Base-by-base conservation (phyloP, 345 rosid genomes). In the Murraya koenigii region DNA sequence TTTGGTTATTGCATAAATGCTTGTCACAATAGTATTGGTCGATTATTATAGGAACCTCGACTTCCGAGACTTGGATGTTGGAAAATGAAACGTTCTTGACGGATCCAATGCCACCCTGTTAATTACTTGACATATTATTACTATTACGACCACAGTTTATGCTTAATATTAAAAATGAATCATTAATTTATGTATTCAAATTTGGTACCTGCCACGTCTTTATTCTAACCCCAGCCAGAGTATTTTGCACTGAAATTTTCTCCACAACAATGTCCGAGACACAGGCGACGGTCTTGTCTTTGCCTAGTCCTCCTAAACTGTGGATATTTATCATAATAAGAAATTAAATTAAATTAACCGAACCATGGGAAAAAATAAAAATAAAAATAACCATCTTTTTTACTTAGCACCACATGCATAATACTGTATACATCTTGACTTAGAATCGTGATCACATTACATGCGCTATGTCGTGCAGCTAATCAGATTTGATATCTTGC, bases 11-110 rank as follows among this genome's bases (percentile, higher is more conserved):
- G 87, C 98, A 95, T 25, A 35, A 6, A 15, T 85, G 71, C 80
- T 95, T 93, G 84, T 93, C 97, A 13, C 98, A 95, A 65, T 95
- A 93, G 82, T 84, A 95, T 61, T 95, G 98, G 80, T 95, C 97
- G 2, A 95, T 95, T 72, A 89, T 85, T 67, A 95, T 82, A 0
- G 97, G 98, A 58, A 87, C 85, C 77, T 91, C 85, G 15, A 95
- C 97, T 32, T 91, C 84, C 1, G 80, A 70, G 35, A 95, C 95
- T 81, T 91, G 88, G 61, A 95, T 92, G 74, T 80, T 84, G 32
- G 97, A 85, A 80, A 95, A 95, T 11, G 97, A 74, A 35, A 95
- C 85, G 70, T 95, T 95, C 83, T 89, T 93, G 17, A 95, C 97
- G 0, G 84, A 81, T 62, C 97, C 97, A 47, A 85, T 25, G 7